Conservation (phyloP, 495 filamentous ascomycete species). For the Pyrenula massariospora region DNA sequence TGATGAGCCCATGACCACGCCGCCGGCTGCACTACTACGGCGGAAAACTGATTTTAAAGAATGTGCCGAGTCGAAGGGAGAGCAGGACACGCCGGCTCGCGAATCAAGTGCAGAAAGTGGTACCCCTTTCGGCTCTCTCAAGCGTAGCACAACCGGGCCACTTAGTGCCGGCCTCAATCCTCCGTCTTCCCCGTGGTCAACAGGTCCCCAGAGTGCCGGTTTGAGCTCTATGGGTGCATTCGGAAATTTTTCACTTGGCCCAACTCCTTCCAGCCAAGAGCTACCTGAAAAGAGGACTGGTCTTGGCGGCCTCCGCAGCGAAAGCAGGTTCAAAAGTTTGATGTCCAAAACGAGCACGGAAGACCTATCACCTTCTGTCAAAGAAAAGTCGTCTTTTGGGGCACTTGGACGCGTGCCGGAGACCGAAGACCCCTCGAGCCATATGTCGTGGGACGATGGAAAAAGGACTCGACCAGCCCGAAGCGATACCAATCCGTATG, state of each 20-base stretch:
- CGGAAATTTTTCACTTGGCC: slow-evolving; percentile 65
- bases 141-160: slow-evolving; percentile 60
- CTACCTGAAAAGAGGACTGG: slow-evolving; percentile 55
- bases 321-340: slow-evolving; percentile 74
- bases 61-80: slow-evolving; percentile 17
- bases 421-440: slow-evolving; percentile 27
- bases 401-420: slow-evolving; percentile 45
- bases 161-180: slow-evolving; percentile 35
- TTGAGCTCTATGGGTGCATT: slow-evolving; percentile 75
- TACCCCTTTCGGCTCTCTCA: slow-evolving; percentile 49
- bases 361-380: slow-evolving; percentile 37
- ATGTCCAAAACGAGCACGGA: slow-evolving; percentile 70
- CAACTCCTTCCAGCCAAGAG: slow-evolving; percentile 33
- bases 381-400: slow-evolving; percentile 40
- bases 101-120: slow-evolving; percentile 28
- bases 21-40: slow-evolving; percentile 54
- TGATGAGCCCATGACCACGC: slow-evolving; percentile 47
- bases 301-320: slow-evolving; percentile 55
- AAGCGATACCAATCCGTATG: slow-evolving; percentile 77
- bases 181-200: slow-evolving; percentile 58
- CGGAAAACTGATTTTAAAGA: slow-evolving; percentile 65
- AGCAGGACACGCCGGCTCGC: slow-evolving; percentile 24
- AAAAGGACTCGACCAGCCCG: slow-evolving; percentile 38
- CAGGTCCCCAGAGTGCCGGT: slow-evolving; percentile 41
- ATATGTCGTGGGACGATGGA: slow-evolving; percentile 40